phyloP scores from a whole-genome alignment of 2,329 filamentous ascomycete species.

The Phyllosticta paracitricarpa region DNA sequence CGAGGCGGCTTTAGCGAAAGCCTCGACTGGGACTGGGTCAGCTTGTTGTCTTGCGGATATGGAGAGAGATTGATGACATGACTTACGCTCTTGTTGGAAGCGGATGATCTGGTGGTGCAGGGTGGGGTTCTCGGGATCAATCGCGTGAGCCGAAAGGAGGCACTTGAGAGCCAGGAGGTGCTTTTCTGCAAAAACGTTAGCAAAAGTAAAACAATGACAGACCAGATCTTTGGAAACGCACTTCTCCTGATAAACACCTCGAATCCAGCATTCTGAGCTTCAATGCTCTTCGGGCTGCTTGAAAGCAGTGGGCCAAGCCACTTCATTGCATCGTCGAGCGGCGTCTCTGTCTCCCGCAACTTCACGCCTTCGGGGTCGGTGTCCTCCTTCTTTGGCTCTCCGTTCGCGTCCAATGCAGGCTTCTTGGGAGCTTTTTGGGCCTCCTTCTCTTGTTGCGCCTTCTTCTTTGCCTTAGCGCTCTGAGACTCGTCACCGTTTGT shows the following conservation, averaged over 20 bases:
- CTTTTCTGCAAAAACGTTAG: slow-evolving; percentile 52
- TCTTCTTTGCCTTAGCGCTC: slow-evolving; percentile 80
- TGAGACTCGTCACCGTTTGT: slow-evolving; percentile 47
- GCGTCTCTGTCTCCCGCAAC: slow-evolving; percentile 70
- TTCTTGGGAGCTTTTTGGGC: slow-evolving; percentile 55
- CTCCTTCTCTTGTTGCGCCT: slow-evolving; percentile 63
- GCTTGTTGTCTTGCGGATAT: neutral
- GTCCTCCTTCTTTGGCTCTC: slow-evolving; percentile 73
- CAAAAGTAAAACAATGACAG: neutral
- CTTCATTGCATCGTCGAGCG: slow-evolving; percentile 77
- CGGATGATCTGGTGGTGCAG: slow-evolving; percentile 66
- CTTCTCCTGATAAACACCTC: slow-evolving; percentile 79
- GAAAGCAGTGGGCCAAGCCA: slow-evolving; percentile 75
- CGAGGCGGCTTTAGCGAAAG: slow-evolving; percentile 59
- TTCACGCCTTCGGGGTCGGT: slow-evolving; percentile 76
- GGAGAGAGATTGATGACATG: slow-evolving; percentile 28
- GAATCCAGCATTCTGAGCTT: slow-evolving; percentile 77
- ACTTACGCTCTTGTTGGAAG: slow-evolving; percentile 51
- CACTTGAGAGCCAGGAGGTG: slow-evolving; percentile 80
- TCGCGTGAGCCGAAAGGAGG: slow-evolving; percentile 59
- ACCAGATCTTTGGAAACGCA: slow-evolving; percentile 36
- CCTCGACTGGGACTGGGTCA: slow-evolving; percentile 24
- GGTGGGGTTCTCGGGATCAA: slow-evolving; percentile 60
- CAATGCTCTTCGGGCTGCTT: slow-evolving; percentile 67
- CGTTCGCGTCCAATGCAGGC: slow-evolving; percentile 51